Conservation (phyloP, 2,329 filamentous ascomycete species). For the Teratosphaeria zuluensis region DNA sequence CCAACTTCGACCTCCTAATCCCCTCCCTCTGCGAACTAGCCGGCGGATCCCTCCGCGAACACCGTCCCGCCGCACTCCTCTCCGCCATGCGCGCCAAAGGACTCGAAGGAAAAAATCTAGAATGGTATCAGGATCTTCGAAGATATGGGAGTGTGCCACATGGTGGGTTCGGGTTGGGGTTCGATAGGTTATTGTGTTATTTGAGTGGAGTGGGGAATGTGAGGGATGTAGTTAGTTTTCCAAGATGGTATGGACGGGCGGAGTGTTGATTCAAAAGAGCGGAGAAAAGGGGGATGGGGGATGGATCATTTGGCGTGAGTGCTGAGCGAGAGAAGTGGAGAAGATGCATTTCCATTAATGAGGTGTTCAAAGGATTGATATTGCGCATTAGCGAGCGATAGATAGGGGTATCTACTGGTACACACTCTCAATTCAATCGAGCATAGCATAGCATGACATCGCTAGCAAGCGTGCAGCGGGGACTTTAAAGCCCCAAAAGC, state of each 20-base stretch:
- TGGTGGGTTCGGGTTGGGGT: slow-evolving; percentile 82
- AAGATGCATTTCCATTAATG: too few relatives aligned
- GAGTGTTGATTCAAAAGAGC: too few relatives aligned
- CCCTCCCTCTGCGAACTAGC: slow-evolving; percentile 79
- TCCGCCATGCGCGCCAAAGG: slow-evolving; percentile 62
- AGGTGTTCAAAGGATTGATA: too few relatives aligned
- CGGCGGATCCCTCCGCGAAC: slow-evolving; percentile 82
- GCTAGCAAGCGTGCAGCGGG: background rate
- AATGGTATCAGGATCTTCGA: slow-evolving; percentile 83
- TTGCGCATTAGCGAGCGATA: too few relatives aligned
- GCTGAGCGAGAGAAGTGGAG: background rate
- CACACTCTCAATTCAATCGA: background rate
- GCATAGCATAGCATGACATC: background rate
- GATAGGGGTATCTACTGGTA: background rate
- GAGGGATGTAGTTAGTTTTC: slow-evolving; percentile 78
- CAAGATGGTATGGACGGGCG: slow-evolving; percentile 53
- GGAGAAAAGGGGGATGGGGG: too few relatives aligned
- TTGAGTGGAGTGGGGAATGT: slow-evolving; percentile 72
- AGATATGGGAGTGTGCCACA: slow-evolving; percentile 87
- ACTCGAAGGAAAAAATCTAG: slow-evolving; percentile 42
- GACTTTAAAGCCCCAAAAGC: background rate
- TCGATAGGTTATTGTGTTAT: slow-evolving; percentile 78
- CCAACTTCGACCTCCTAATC: slow-evolving; percentile 84
- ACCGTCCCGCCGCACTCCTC: slow-evolving; percentile 58
- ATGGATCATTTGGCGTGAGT: too few relatives aligned